phyloP scores from a whole-genome alignment of 345 rosid genomes.

The Salix arbutifolia region DNA sequence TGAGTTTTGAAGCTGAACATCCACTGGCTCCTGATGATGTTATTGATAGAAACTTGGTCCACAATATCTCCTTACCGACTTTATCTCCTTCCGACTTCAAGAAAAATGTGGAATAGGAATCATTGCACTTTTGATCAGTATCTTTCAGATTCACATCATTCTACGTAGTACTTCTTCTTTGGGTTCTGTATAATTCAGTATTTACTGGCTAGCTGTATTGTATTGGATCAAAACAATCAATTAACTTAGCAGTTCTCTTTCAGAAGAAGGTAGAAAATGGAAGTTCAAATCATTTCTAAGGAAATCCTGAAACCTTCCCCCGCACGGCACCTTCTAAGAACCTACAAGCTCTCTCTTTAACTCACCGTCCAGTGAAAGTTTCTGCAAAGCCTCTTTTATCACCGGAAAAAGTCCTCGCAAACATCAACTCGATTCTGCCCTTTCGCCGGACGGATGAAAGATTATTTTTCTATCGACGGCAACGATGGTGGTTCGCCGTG shows the following conservation, averaged over 20 bases:
- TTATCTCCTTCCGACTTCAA: too few species aligned
- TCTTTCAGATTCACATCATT: not conserved
- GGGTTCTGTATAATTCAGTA: not conserved
- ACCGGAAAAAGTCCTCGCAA: constrained; percentile 1
- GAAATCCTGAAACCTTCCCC: constrained; percentile 9
- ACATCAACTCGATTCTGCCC: constrained; percentile 2
- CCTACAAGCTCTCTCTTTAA: constrained; percentile 7
- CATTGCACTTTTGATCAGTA: not conserved
- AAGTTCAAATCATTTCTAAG: not conserved
- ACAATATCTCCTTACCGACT: not conserved
- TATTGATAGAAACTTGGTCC: not conserved
- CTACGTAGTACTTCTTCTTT: too few species aligned
- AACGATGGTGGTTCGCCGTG: constrained; percentile 6
- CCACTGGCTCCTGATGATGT: not conserved
- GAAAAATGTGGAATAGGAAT: too few species aligned
- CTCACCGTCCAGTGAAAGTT: not conserved
- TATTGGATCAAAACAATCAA: not conserved
- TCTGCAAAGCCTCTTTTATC: not conserved
- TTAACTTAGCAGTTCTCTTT: not conserved
- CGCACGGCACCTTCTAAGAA: not conserved
- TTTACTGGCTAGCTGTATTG: not conserved
- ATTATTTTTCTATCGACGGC: not conserved
- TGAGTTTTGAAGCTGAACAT: too few species aligned
- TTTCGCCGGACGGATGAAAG: constrained; percentile 1
- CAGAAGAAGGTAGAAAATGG: not conserved